Percentiles rank a stretch among this genome's conserved stretches.
These are phyloP conservation scores for Poa annua DNA, from an alignment of 176 grass and related monocot species.

Conservation along the genomic window DNA sequence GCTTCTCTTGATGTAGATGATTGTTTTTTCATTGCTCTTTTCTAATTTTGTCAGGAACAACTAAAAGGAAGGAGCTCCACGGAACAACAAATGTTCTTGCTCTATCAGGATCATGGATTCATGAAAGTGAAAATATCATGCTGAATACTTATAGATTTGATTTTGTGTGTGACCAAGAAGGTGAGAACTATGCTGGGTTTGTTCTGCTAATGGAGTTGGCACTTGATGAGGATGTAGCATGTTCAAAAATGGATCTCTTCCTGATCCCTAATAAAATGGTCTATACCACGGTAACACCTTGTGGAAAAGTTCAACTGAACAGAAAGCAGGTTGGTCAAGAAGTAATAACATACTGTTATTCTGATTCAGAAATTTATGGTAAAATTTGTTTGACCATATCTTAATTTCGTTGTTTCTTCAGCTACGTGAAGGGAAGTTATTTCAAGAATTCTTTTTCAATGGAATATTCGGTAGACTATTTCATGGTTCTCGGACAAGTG, in stretches of 20 bases:
- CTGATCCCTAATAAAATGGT: constrained; percentile 81
- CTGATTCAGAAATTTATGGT: constrained; percentile 25
- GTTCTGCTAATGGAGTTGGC: constrained; percentile 75
- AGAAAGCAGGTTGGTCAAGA: constrained; percentile 71
- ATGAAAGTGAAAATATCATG: constrained; percentile 53
- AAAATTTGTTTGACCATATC: constrained; percentile 27
- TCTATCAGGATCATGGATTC: constrained; percentile 76
- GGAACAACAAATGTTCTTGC: constrained; percentile 53
- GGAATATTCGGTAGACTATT: constrained; percentile 91
- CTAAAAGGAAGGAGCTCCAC: constrained; percentile 89
- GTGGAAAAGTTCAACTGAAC: constrained; percentile 71
- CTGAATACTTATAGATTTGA: constrained; percentile 74
- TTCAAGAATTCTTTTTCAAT: constrained; percentile 96
- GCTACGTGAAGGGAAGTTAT: constrained; percentile 76
- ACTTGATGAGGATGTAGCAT: constrained; percentile 84
- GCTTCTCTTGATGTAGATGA: constrained; percentile 24
- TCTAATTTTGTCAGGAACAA: constrained; percentile 67
- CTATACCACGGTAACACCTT: constrained; percentile 65
- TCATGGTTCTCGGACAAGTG: constrained; percentile 57
- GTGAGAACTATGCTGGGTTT: constrained; percentile 70
- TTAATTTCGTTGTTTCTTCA: constrained; percentile 51
- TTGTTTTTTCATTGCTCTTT: constrained; percentile 24
- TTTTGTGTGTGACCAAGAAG: constrained; percentile 76
- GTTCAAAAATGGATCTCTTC: constrained; percentile 73
- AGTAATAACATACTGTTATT: constrained; percentile 30